Conservation (phyloP, 306 rosid species). For the Sophora flavescens region DNA sequence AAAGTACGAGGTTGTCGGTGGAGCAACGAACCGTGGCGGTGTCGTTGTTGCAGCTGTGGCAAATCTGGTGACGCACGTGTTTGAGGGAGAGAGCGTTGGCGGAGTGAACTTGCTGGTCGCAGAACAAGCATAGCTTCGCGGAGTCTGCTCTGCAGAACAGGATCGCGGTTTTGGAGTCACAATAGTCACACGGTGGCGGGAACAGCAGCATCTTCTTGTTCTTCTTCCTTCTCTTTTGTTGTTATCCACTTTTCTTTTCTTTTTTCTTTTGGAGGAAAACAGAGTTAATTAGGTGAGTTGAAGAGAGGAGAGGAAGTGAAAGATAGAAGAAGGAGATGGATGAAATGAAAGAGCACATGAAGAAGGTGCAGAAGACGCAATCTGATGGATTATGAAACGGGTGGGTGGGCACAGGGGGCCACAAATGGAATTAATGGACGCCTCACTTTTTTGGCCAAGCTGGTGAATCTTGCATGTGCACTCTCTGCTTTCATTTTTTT, state of each 20-base stretch:
- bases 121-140: constrained; percentile 54
- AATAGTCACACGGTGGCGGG: constrained; percentile 51
- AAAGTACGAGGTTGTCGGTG: constrained; percentile 47
- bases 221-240: too few species aligned
- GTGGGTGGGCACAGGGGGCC: constrained; percentile 31
- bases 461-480: constrained; percentile 34
- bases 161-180: constrained; percentile 50
- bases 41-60: constrained; percentile 46
- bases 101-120: constrained; percentile 63
- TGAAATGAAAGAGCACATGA: constrained; percentile 44
- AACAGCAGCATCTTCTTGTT: constrained; percentile 21
- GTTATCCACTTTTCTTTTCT: too few species aligned
- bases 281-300: not conserved
- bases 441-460: constrained; percentile 33
- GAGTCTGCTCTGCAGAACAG: constrained; percentile 56
- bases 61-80: constrained; percentile 58
- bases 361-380: constrained; percentile 25
- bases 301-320: not conserved
- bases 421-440: not conserved
- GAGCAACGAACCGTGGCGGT: constrained; percentile 43
- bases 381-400: constrained; percentile 17
- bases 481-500: too few species aligned
- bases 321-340: not conserved
- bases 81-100: constrained; percentile 63
- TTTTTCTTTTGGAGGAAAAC: too few species aligned